Conservation (phyloP, 306 rosid species). For the Vachellia pachyceras region DNA sequence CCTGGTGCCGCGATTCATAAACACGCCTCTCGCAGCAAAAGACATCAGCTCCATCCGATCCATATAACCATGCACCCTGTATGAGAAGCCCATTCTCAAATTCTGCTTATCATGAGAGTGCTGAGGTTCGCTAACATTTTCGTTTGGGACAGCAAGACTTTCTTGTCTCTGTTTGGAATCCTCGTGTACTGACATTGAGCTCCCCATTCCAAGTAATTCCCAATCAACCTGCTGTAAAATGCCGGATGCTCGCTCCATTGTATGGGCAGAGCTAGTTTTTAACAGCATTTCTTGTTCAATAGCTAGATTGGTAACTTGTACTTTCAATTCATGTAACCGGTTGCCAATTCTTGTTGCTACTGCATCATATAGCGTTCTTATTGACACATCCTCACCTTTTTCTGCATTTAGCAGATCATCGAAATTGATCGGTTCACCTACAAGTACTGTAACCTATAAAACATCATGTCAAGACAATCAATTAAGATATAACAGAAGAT, state of each 20-base stretch:
- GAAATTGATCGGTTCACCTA: conserved; percentile 92
- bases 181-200: conserved; percentile 45
- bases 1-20: conserved; percentile 52
- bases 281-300: conserved; percentile 51
- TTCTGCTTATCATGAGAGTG: conserved; percentile 46
- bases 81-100: conserved; percentile 61
- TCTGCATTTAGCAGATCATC: conserved; percentile 69
- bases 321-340: conserved; percentile 66
- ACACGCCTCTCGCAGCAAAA: conserved; percentile 90
- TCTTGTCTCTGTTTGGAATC: conserved; percentile 50
- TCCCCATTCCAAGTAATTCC: conserved; percentile 80
- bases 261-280: conserved; percentile 37
- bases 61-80: conserved; percentile 72
- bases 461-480: conserved; percentile 16
- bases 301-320: conserved; percentile 72
- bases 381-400: conserved; percentile 51
- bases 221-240: conserved; percentile 84
- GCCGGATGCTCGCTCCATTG: conserved; percentile 56
- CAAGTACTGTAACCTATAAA: conserved; percentile 73
- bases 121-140: conserved; percentile 27
- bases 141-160: conserved; percentile 37
- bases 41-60: conserved; percentile 77
- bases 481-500: background rate
- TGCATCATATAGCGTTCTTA: conserved; percentile 70
- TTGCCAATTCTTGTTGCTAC: conserved; percentile 77